Conservation (phyloP, 1,284 basidiomycete species). For the Macrocystidia cucumis region DNA sequence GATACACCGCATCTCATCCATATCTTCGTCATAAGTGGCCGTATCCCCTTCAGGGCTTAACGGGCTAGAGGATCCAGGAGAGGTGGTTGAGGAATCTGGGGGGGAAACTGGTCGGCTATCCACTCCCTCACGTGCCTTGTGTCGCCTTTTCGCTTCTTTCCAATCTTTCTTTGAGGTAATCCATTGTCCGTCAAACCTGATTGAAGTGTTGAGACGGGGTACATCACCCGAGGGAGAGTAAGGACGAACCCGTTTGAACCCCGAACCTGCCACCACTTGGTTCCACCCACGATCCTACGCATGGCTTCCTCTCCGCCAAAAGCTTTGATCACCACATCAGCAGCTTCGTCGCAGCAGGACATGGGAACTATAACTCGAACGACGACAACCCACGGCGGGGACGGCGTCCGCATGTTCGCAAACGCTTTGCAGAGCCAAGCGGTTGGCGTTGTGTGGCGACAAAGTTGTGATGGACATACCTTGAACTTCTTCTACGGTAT, state of each 20-base stretch:
- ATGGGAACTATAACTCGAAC: constrained; percentile 71
- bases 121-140: too few relatives aligned
- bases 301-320: constrained; percentile 80
- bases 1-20: constrained; percentile 85
- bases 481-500: constrained; percentile 84
- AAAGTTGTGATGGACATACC: too few relatives aligned
- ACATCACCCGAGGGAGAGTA: background rate
- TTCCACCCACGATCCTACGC: constrained; percentile 76
- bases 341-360: constrained; percentile 73
- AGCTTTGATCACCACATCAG: constrained; percentile 68
- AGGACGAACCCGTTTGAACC: constrained; percentile 57
- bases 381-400: constrained; percentile 85
- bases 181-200: constrained; percentile 86
- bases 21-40: constrained; percentile 51
- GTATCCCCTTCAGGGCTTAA: too few relatives aligned
- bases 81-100: too few relatives aligned
- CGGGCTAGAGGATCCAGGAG: too few relatives aligned
- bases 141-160: constrained; percentile 47
- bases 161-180: constrained; percentile 73
- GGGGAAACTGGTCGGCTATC: too few relatives aligned
- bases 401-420: constrained; percentile 78
- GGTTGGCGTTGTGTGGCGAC: constrained; percentile 1
- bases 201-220: background rate
- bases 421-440: constrained; percentile 38
- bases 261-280: constrained; percentile 96